phyloP scores from a whole-genome alignment of 805 yeast species.

The Lipomyces starkeyi region DNA sequence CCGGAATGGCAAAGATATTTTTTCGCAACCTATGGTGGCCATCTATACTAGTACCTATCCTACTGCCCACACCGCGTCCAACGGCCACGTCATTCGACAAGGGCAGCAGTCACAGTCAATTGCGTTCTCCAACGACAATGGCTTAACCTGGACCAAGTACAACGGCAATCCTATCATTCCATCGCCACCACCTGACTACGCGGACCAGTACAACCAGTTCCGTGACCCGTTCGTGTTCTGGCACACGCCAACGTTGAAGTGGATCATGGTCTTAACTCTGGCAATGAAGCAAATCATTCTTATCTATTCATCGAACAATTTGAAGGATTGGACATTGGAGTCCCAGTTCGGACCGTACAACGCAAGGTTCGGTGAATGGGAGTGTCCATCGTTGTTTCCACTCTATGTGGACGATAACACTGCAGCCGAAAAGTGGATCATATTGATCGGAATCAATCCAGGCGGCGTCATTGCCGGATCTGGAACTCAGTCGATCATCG shows the following conservation, averaged over 20 bases:
- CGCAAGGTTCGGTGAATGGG: constrained; percentile 49
- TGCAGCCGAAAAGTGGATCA: constrained; percentile 46
- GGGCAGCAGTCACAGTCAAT: constrained; percentile 11
- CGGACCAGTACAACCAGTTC: constrained; percentile 20
- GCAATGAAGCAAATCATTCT: constrained; percentile 12
- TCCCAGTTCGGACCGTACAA: constrained; percentile 15
- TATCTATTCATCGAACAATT: constrained; percentile 12
- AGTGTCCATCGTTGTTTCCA: constrained; percentile 51
- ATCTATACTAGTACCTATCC: constrained; percentile 1
- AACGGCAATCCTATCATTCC: constrained; percentile 8
- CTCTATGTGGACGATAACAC: constrained; percentile 42
- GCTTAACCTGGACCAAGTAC: constrained; percentile 10
- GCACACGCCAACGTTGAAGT: constrained; percentile 8
- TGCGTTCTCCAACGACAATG: constrained; percentile 5
- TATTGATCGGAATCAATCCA: constrained; percentile 51
- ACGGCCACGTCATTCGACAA: not conserved
- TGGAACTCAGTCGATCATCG: constrained; percentile 51
- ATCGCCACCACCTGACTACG: constrained; percentile 13
- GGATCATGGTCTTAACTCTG: constrained; percentile 23
- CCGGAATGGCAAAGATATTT: not conserved
- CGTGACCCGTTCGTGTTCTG: constrained; percentile 29
- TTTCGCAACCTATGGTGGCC: not conserved
- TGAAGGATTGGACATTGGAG: constrained; percentile 13
- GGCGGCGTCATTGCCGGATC: constrained; percentile 53
- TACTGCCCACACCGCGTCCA: not conserved